phyloP scores from a whole-genome alignment of 345 rosid species.

The Brassica cretica region DNA sequence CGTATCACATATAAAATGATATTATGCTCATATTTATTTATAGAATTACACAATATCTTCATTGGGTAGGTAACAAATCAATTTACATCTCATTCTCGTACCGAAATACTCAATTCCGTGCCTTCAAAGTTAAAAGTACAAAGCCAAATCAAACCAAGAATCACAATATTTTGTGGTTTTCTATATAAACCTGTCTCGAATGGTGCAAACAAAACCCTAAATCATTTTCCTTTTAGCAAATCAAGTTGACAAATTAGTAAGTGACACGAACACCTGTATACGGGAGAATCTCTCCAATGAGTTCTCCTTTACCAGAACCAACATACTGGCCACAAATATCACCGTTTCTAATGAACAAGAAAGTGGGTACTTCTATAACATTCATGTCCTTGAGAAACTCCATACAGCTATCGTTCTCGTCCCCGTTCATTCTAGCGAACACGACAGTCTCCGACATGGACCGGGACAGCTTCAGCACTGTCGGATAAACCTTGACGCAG shows the following conservation, averaged over 20 bases:
- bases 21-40: background rate
- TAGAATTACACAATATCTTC: constrained; percentile 16
- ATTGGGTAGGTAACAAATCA: constrained; percentile 28
- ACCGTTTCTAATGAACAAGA: constrained; percentile 80
- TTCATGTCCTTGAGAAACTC: constrained; percentile 79
- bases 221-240: background rate
- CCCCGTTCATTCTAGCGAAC: constrained; percentile 90
- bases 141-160: constrained; percentile 4
- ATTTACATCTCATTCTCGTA: constrained; percentile 16
- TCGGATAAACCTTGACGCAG: constrained; percentile 94
- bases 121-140: constrained; percentile 11
- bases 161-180: background rate
- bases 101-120: constrained; percentile 11
- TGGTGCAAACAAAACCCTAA: constrained; percentile 17
- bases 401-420: constrained; percentile 96
- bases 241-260: constrained; percentile 26
- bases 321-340: constrained; percentile 75
- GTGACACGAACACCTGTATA: constrained; percentile 93
- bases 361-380: constrained; percentile 81
- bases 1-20: constrained; percentile 12
- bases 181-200: background rate
- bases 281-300: constrained; percentile 84
- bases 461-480: constrained; percentile 72
- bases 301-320: constrained; percentile 95
- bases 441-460: constrained; percentile 73